These are phyloP conservation scores for Tetracladium setigerum DNA, from an alignment of 495 filamentous ascomycete species.

Conservation along the genomic window DNA sequence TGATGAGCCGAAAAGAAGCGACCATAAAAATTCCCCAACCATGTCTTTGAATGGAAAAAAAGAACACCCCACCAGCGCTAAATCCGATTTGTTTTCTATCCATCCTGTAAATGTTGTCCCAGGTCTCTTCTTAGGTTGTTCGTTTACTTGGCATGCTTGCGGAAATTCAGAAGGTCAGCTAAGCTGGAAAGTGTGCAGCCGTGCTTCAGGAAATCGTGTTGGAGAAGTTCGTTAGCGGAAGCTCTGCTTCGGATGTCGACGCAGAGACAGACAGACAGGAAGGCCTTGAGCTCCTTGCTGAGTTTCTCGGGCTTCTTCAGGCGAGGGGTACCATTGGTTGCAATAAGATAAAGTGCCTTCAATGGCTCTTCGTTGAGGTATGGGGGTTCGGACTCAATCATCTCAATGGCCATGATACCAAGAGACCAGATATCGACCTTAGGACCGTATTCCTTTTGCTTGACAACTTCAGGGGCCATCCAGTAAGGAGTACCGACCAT, in stretches of 20 bases:
- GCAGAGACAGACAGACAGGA: constrained; percentile 90
- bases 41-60: too few species aligned
- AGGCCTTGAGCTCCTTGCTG: constrained; percentile 92
- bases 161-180: constrained; percentile 76
- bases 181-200: constrained; percentile 75
- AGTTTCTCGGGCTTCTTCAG: constrained; percentile 97
- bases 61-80: too few species aligned
- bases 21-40: too few species aligned
- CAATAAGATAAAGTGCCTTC: constrained; percentile 94
- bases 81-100: too few species aligned
- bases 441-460: constrained; percentile 95
- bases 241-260: constrained; percentile 94
- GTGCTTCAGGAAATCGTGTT: constrained; percentile 69
- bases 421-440: constrained; percentile 99
- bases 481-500: constrained; percentile 99
- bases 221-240: constrained; percentile 77
- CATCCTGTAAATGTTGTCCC: too few species aligned
- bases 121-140: too few species aligned
- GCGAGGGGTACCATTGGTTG: constrained; percentile 92
- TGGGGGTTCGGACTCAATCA: constrained; percentile 98
- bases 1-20: too few species aligned
- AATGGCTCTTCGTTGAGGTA: constrained; percentile 97
- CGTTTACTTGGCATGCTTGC: constrained; percentile 21
- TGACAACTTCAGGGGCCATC: constrained; percentile 99
- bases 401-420: constrained; percentile 99